Evolutionary conservation across 768 basidiomycete genomes (phyloP).

Genomic region (Xerocomus potaroensis): DNA sequence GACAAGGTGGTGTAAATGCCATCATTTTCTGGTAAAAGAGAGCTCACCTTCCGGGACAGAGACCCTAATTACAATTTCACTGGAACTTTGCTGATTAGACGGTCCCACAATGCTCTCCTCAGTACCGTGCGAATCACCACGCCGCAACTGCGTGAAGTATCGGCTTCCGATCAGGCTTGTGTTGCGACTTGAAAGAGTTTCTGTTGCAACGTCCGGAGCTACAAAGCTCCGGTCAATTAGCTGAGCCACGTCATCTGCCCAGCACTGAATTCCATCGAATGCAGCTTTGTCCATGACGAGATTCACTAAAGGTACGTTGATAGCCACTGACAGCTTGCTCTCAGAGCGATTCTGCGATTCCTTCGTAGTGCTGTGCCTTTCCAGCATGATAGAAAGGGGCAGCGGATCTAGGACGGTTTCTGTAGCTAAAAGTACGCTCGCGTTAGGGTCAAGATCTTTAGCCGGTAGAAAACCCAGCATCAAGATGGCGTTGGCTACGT

Average conservation of each 20-base stretch:
- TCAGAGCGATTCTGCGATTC: not conserved
- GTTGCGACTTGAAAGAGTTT: conserved; percentile 43
- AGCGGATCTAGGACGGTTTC: conserved; percentile 14
- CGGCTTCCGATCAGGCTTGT: conserved; percentile 75
- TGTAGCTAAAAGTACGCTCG: conserved; percentile 22
- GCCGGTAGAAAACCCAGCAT: conserved; percentile 44
- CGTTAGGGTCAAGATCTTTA: conserved; percentile 11
- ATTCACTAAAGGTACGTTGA: conserved; percentile 60
- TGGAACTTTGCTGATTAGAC: conserved; percentile 17
- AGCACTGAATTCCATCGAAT: conserved; percentile 79
- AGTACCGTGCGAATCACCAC: conserved; percentile 37
- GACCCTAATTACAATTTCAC: conserved; percentile 50
- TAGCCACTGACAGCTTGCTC: conserved; percentile 14
- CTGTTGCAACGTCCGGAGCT: conserved; percentile 19
- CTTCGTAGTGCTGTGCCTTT: conserved; percentile 7
- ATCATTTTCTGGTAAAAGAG: not conserved
- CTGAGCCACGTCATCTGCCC: conserved; percentile 83
- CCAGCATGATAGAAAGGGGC: conserved; percentile 22
- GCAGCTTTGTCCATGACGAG: conserved; percentile 56
- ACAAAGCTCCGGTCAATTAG: conserved; percentile 47
- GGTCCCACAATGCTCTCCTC: conserved; percentile 37
- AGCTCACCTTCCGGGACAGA: conserved; percentile 40
- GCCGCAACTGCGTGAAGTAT: conserved; percentile 53
- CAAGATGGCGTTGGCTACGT: conserved; percentile 42
- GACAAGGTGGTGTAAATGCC: not conserved